Evolutionary conservation across 306 rosid species (phyloP).

Genomic region (Vachellia pachyceras): DNA sequence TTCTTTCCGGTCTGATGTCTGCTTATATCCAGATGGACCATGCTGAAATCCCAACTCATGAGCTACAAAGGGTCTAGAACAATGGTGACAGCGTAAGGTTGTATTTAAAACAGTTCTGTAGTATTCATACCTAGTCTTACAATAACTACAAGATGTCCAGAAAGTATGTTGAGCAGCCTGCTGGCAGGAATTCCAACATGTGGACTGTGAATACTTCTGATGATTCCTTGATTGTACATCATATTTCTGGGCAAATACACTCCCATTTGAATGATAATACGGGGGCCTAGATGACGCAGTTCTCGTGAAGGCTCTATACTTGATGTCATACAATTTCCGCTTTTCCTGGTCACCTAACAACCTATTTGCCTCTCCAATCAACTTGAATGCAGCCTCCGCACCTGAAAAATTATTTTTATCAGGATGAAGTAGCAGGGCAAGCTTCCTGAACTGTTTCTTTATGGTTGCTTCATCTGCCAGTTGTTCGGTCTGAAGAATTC

Average conservation of each 20-base stretch:
- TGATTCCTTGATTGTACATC: slow-evolving; percentile 36
- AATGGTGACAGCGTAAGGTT: slow-evolving; percentile 60
- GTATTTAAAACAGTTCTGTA: slow-evolving; percentile 46
- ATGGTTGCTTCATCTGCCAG: slow-evolving; percentile 60
- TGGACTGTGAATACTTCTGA: slow-evolving; percentile 48
- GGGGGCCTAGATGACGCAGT: slow-evolving; percentile 47
- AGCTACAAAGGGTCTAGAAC: slow-evolving; percentile 58
- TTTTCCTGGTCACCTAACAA: slow-evolving; percentile 62
- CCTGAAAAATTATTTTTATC: slow-evolving; percentile 89
- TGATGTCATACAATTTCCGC: slow-evolving; percentile 59
- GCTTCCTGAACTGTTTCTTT: slow-evolving; percentile 80
- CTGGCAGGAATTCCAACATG: slow-evolving; percentile 40
- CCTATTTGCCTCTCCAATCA: slow-evolving; percentile 85
- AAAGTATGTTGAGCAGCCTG: slow-evolving; percentile 53
- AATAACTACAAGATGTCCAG: slow-evolving; percentile 75
- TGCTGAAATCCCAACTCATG: slow-evolving; percentile 46
- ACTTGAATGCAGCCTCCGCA: slow-evolving; percentile 96
- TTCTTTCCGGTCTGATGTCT: slow-evolving; percentile 38
- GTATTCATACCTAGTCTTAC: slow-evolving; percentile 62
- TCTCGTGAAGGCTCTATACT: slow-evolving; percentile 36
- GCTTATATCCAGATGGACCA: slow-evolving; percentile 38
- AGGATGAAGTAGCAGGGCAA: slow-evolving; percentile 88
- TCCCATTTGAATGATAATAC: slow-evolving; percentile 44
- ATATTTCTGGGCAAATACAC: slow-evolving; percentile 33
- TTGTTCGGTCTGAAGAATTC: slow-evolving; percentile 65